phyloP scores from a whole-genome alignment of 2,329 filamentous ascomycete species.

The Exophiala spinifera region DNA sequence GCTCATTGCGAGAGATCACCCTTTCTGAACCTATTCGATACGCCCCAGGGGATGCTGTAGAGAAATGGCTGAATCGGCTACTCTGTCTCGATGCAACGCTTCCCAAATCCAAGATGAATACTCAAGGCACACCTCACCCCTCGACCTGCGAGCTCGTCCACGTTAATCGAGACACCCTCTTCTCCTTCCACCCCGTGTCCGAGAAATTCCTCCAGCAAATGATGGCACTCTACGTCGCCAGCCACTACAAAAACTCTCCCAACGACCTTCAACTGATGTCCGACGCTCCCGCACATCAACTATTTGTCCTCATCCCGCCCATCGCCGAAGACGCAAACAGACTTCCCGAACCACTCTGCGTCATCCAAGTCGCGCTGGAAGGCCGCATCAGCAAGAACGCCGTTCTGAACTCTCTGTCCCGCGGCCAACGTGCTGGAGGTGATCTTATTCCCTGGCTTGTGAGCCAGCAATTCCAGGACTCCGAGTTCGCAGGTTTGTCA shows the following conservation, averaged over 20 bases:
- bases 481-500: constrained; percentile 89
- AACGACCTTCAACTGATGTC: constrained; percentile 99
- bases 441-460: constrained; percentile 97
- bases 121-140: constrained; percentile 82
- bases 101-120: constrained; percentile 68
- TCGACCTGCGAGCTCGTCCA: constrained; percentile 86
- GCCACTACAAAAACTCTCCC: constrained; percentile 96
- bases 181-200: constrained; percentile 95
- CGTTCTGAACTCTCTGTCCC: constrained; percentile 81
- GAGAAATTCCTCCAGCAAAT: constrained; percentile 98
- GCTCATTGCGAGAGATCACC: constrained; percentile 86
- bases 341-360: constrained; percentile 88
- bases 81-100: constrained; percentile 91
- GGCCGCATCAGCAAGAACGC: constrained; percentile 92
- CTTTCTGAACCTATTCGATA: constrained; percentile 94
- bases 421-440: constrained; percentile 83
- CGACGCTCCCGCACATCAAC: constrained; percentile 91
- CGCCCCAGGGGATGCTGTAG: constrained; percentile 81
- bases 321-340: constrained; percentile 72
- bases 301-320: constrained; percentile 90
- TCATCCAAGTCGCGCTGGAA: constrained; percentile 91
- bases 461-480: constrained; percentile 96
- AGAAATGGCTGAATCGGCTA: constrained; percentile 93
- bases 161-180: constrained; percentile 94
- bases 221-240: constrained; percentile 95